Percentiles rank a stretch among this genome's conserved stretches.
These are phyloP conservation scores for Microsporum audouinii DNA, from an alignment of 2,329 filamentous ascomycete species.

Conservation along the genomic window DNA sequence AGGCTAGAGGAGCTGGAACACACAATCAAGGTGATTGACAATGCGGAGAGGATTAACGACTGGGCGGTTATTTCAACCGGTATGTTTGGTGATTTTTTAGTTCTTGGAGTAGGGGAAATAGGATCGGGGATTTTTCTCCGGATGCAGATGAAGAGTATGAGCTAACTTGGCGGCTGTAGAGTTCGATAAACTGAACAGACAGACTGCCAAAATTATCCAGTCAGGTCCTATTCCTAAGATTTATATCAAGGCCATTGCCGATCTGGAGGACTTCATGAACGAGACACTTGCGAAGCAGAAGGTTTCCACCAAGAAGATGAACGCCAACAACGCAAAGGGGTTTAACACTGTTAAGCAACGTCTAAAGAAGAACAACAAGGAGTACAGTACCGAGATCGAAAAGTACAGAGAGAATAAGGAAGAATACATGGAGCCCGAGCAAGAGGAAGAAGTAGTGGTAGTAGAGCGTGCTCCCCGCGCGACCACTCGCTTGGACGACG, in stretches of 20 bases:
- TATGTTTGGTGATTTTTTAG: slow-evolving; percentile 38
- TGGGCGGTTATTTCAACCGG: slow-evolving; percentile 87
- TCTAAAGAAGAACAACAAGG: slow-evolving; percentile 98
- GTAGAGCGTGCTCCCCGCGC: slow-evolving; percentile 43
- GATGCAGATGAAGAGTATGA: neutral
- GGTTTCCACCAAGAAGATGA: slow-evolving; percentile 96
- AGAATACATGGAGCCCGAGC: slow-evolving; percentile 73
- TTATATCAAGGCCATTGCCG: slow-evolving; percentile 85
- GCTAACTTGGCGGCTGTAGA: slow-evolving; percentile 42
- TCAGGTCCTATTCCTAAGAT: slow-evolving; percentile 72
- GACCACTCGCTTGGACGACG: slow-evolving; percentile 32
- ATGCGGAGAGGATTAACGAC: slow-evolving; percentile 93
- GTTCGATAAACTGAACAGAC: slow-evolving; percentile 87
- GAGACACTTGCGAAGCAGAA: slow-evolving; percentile 94
- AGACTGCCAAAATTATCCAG: slow-evolving; percentile 66
- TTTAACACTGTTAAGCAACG: slow-evolving; percentile 96
- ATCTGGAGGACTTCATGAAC: slow-evolving; percentile 88
- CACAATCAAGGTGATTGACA: slow-evolving; percentile 84
- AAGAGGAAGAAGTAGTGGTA: slow-evolving; percentile 54
- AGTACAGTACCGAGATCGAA: slow-evolving; percentile 78
- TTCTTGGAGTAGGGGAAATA: neutral
- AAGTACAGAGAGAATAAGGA: slow-evolving; percentile 77
- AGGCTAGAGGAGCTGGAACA: slow-evolving; percentile 84
- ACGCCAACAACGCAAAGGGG: slow-evolving; percentile 83
- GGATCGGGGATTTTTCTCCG: neutral